Evolutionary conservation across 129 eudicot genomes (phyloP).

Genomic region (Escallonia herrerae): DNA sequence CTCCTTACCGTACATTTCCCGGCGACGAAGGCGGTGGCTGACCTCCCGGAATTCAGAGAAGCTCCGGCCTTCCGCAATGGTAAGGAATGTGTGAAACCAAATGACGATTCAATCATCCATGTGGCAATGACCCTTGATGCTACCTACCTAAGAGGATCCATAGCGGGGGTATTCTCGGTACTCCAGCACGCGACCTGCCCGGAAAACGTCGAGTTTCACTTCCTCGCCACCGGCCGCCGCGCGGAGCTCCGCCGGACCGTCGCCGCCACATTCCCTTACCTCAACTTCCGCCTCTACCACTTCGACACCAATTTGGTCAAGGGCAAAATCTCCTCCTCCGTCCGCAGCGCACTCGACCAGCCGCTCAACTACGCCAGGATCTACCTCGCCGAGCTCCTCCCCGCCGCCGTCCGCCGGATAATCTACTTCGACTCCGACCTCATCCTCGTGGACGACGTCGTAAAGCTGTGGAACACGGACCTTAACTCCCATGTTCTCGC

Average conservation of each 20-base stretch:
- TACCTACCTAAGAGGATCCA: constrained; percentile 90
- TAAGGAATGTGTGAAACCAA: constrained; percentile 33
- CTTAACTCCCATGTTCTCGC: constrained; percentile 59
- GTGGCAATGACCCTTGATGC: constrained; percentile 86
- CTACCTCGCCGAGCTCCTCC: constrained; percentile 78
- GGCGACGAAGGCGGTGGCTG: background rate
- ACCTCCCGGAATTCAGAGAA: constrained; percentile 49
- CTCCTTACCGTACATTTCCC: constrained; percentile 21
- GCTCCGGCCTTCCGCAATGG: constrained; percentile 90
- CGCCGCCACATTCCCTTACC: constrained; percentile 66
- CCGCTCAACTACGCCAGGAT: constrained; percentile 87
- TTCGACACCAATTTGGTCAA: constrained; percentile 51
- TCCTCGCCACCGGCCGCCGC: constrained; percentile 49
- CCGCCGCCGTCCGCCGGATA: constrained; percentile 50
- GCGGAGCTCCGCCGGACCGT: constrained; percentile 48
- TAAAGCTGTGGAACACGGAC: constrained; percentile 49
- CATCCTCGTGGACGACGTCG: constrained; percentile 71
- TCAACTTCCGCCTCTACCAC: constrained; percentile 58
- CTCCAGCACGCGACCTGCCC: constrained; percentile 84
- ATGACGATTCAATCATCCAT: constrained; percentile 35
- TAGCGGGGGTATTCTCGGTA: constrained; percentile 82
- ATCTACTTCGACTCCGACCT: constrained; percentile 92
- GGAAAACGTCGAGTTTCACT: constrained; percentile 78
- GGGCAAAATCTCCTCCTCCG: constrained; percentile 72
- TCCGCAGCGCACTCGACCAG: constrained; percentile 89